Evolutionary conservation across 306 rosid species (phyloP).

Genomic region (Glycine latifolia): DNA sequence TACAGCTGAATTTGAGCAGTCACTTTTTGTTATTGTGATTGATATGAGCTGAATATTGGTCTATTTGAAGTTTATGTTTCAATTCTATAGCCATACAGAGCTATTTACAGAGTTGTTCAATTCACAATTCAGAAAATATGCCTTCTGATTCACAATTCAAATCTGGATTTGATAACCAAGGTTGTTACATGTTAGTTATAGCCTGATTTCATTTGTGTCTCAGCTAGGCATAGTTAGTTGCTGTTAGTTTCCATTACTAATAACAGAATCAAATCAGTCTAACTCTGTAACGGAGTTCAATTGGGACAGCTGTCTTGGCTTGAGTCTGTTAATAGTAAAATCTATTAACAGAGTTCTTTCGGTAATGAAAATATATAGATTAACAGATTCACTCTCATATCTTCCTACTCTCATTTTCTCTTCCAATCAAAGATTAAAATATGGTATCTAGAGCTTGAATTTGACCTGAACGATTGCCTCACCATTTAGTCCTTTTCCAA

Average conservation of each 20-base stretch:
- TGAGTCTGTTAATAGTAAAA: background rate
- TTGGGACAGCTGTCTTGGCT: background rate
- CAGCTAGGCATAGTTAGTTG: background rate
- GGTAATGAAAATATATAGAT: background rate
- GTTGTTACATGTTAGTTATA: background rate
- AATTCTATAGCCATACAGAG: too few relatives aligned
- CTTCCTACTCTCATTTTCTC: background rate
- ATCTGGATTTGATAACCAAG: background rate
- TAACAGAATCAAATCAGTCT: conserved; percentile 8
- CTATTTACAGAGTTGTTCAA: too few relatives aligned
- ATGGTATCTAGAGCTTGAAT: background rate
- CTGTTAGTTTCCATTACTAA: background rate
- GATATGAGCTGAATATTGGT: background rate
- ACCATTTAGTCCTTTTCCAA: background rate
- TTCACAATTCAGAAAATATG: too few relatives aligned
- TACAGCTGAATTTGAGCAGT: background rate
- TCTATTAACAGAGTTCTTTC: background rate
- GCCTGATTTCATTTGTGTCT: background rate
- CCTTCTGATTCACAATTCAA: background rate
- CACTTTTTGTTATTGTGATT: background rate
- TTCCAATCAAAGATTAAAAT: background rate
- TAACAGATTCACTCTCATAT: background rate
- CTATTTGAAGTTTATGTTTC: background rate
- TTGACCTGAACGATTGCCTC: background rate
- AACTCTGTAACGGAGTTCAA: background rate